Evolutionary conservation across 1,139 yeast species (phyloP), one percentile per base, ranked within the genome.

Genomic region (Oligophagozyma castellii): DNA sequence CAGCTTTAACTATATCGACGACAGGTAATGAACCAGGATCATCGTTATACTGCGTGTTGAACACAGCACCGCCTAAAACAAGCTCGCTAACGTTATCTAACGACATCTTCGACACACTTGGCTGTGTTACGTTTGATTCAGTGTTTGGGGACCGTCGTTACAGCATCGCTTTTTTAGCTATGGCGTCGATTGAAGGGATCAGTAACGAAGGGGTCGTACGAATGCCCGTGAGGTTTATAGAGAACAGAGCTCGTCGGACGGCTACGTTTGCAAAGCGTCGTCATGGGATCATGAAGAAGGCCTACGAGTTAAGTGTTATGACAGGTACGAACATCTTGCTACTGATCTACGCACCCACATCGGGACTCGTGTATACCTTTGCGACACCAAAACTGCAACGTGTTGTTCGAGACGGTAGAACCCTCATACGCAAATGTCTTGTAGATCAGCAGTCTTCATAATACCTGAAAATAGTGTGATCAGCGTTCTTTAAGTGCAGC

Each of bases 281-380:
- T 58, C 95, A 94, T 22, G 96, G 96, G 37, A 84, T 89, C 50
- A 86, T 89, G 95, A 86, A 86, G 60, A 86, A 77, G 62, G 96
- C 96, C 13, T 86, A 86, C 59, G 98, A 86, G 55, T 67, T 86
- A 42, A 75, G 92, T 13, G 95, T 89, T 29, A 68, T 86, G 46
- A 86, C 96, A 7, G 98, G 98, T 29, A 86, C 95, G 24, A 95
- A 86, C 57, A 95, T 89, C 23, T 67, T 86, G 43, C 64, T 86
- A 35, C 70, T 86, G 44, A 95, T 89, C 35, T 95, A 86, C 27
- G 76, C 93, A 31, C 95, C 86, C 56, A 86, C 96, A 12, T n/a
- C n/a, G n/a, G 96, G 96, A 4, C 72, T 86, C 39, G 96, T 89
- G 35, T 89, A 89, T 58, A 89, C 96, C 12, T 86, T 86, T 56